Evolutionary conservation across 495 filamentous ascomycete species (phyloP).

Genomic region (Clavariopsis aquatica): DNA sequence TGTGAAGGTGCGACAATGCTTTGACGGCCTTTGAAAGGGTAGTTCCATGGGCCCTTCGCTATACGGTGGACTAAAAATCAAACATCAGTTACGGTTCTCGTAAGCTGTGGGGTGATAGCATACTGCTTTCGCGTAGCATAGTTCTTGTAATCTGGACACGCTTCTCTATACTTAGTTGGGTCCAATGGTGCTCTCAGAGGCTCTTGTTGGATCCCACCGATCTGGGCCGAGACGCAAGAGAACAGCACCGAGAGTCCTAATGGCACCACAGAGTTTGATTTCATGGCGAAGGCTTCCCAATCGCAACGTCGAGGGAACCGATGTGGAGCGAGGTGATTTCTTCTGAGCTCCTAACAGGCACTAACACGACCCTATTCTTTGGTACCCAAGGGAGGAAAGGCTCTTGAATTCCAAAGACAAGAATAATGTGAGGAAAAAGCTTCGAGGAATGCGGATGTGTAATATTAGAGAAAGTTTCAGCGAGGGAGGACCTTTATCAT

Average conservation of each 20-base stretch:
- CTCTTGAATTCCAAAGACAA: background rate
- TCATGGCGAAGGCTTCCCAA: background rate
- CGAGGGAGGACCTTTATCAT: conserved; percentile 17
- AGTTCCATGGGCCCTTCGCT: conserved; percentile 77
- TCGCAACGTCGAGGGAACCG: background rate
- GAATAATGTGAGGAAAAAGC: background rate
- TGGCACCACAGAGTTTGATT: background rate
- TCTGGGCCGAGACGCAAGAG: conserved; percentile 5
- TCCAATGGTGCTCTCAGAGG: conserved; percentile 25
- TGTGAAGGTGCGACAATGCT: conserved; percentile 82
- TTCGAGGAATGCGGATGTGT: background rate
- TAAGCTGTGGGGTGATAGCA: conserved; percentile 14
- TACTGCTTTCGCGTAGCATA: conserved; percentile 54
- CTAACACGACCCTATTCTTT: no score
- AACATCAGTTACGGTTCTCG: conserved; percentile 10
- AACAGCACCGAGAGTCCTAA: conserved; percentile 1
- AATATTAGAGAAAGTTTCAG: conserved; percentile 3
- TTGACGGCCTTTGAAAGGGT: conserved; percentile 84
- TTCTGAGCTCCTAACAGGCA: no score
- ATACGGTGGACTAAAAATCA: conserved; percentile 61
- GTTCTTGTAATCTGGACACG: conserved; percentile 54
- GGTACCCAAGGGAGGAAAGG: background rate
- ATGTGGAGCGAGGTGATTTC: background rate
- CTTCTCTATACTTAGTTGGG: conserved; percentile 43
- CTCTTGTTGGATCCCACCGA: conserved; percentile 31